Evolutionary conservation across 139 green algal species (phyloP), one percentile per base, ranked within the genome.

Genomic region (Asterochloris sp.): DNA sequence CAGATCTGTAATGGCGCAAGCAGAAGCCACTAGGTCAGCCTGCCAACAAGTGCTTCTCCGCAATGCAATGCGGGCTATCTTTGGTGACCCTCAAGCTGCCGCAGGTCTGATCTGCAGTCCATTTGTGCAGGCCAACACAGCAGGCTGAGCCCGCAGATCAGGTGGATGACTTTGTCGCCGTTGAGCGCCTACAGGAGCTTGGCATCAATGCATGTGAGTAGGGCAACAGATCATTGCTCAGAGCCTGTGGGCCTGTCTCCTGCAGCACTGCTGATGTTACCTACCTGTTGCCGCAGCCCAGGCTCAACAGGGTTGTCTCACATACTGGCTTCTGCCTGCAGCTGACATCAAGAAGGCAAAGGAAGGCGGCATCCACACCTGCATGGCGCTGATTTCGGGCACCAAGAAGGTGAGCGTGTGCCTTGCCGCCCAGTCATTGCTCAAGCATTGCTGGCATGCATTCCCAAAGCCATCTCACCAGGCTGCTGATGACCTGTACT

Each of bases 311-410:
- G n/a, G 69, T 4, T 19, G 26, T 28, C 24, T 80, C 26, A n/a
- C 13, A 38, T 82, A 24, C 63, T 63, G 19, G 17, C 29, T 67
- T 12, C 28, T 74, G 74, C 68, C 1, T 66, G 63, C 88, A 92
- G 90, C 86, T 10, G 93, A 97, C 87, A 91, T 98, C 62, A 98
- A 98, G 85, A 98, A 98, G 85, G 90, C 91, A 68, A 96, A 94
- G 86, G 95, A 98, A 73, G 92, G 86, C 11, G 94, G 94, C 23
- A 94, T 92, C 82, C 82, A 93, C 84, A 98, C 95, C 13, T 89
- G 88, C 68, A 86, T 97, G 84, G 84, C 82, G 19, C 74, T 98
- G 19, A 81, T 97, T 17, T 97, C 98, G 94, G 73, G 91, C 60
- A 92, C 92, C 11, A 91, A 91, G 78, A 95, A 97, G 91, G 95